Evolutionary conservation across 257 asterid species (phyloP).

Genomic region (Penstemon barbatus): DNA sequence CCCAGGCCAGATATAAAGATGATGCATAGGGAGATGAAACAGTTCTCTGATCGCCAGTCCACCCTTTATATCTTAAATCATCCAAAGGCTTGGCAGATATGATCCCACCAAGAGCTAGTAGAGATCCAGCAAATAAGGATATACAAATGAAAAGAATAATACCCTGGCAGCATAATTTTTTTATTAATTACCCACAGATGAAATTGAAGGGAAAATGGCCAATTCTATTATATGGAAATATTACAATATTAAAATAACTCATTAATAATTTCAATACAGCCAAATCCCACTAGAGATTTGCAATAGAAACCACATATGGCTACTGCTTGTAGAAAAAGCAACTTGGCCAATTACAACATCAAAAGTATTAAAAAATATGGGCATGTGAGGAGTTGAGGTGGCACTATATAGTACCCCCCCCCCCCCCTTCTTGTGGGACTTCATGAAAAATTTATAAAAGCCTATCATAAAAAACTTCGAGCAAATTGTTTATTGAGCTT

Average conservation of each 20-base stretch:
- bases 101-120: slow-evolving; percentile 89
- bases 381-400: background rate
- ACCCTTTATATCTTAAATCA: slow-evolving; percentile 76
- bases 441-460: background rate
- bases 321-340: slow-evolving; percentile 1
- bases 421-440: background rate
- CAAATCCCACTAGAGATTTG: slow-evolving; percentile 1
- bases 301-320: slow-evolving; percentile 9
- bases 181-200: slow-evolving; percentile 23
- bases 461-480: background rate
- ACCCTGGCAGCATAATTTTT: slow-evolving; percentile 54
- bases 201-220: slow-evolving; percentile 16
- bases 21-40: slow-evolving; percentile 93
- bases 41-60: slow-evolving; percentile 62
- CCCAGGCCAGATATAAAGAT: slow-evolving; percentile 91
- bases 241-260: background rate
- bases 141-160: slow-evolving; percentile 69
- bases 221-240: background rate
- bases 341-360: background rate
- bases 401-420: background rate
- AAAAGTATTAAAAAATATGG: background rate
- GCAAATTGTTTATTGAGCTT: background rate
- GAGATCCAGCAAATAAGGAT: slow-evolving; percentile 78
- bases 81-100: slow-evolving; percentile 96
- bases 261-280: slow-evolving; percentile 1